phyloP scores from a whole-genome alignment of 169 alveolate species.

The Toxoplasma gondii region DNA sequence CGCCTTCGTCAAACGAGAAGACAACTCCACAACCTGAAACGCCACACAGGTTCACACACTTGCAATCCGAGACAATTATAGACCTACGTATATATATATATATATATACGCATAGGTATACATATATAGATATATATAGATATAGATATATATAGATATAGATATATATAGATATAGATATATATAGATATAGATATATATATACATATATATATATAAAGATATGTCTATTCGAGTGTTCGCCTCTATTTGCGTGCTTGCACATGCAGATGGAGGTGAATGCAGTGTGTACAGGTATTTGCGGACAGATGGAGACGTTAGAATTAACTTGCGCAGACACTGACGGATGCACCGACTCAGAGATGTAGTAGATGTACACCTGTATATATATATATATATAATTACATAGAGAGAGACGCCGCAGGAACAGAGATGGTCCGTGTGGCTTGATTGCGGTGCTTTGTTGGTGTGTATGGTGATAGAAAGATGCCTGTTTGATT shows the following conservation, averaged over 20 bases:
- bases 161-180: not conserved
- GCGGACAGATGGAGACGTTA: too few relatives aligned
- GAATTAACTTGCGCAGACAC: too few relatives aligned
- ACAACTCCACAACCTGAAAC: slow-evolving; percentile 82
- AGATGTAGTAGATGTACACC: too few relatives aligned
- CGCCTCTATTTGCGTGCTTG: not conserved
- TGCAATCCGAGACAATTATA: not conserved
- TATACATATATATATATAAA: not conserved
- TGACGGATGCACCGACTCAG: too few relatives aligned
- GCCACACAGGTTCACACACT: not conserved
- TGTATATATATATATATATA: slow-evolving; percentile 40
- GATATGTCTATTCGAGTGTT: not conserved
- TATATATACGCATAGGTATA: not conserved
- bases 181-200: too few relatives aligned
- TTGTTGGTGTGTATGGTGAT: not conserved
- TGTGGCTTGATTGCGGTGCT: too few relatives aligned
- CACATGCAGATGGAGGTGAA: too few relatives aligned
- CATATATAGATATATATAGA: not conserved
- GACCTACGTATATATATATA: not conserved
- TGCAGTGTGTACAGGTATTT: too few relatives aligned
- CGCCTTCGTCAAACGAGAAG: slow-evolving; percentile 86
- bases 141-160: not conserved
- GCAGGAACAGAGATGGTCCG: too few relatives aligned
- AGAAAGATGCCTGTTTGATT: not conserved
- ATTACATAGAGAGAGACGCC: slow-evolving; percentile 6